Percentiles rank a stretch among this genome's conserved stretches.
phyloP scores from a whole-genome alignment of 805 yeast genomes.

The Starmerella sirachaensis region DNA sequence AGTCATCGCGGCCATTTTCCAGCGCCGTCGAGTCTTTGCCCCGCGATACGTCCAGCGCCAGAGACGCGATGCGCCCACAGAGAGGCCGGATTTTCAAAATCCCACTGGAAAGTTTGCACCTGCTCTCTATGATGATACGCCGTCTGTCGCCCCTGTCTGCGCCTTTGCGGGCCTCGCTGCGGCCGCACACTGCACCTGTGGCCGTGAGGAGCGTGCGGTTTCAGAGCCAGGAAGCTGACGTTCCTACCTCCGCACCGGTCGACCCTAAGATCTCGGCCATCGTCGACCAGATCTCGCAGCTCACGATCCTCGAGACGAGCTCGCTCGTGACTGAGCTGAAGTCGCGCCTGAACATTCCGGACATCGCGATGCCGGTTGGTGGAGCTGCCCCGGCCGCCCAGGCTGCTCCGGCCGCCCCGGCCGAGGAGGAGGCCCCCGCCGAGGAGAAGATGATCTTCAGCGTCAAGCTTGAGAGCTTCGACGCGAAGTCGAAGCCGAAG shows the following conservation, averaged over 20 bases:
- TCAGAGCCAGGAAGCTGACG: slow-evolving; percentile 29
- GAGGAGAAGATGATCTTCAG: slow-evolving; percentile 91
- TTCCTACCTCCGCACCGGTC: slow-evolving; percentile 34
- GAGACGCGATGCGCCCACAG: no score
- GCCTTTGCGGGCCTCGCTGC: slow-evolving; percentile 2
- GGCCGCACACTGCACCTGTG: no score
- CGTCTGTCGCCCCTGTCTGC: slow-evolving; percentile 5
- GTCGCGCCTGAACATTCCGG: slow-evolving; percentile 81
- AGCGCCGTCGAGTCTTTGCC: no score
- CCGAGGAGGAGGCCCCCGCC: slow-evolving; percentile 63
- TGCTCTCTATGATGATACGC: slow-evolving; percentile 2
- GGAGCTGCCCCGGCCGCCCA: slow-evolving; percentile 49
- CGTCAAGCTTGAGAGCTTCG: slow-evolving; percentile 85
- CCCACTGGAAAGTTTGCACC: no score
- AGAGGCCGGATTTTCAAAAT: no score
- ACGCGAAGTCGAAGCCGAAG: slow-evolving; percentile 92
- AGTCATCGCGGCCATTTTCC: no score
- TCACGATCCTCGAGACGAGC: slow-evolving; percentile 92
- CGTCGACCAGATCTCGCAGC: slow-evolving; percentile 80
- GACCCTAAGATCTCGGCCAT: slow-evolving; percentile 80
- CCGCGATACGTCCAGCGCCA: no score
- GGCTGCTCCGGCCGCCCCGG: slow-evolving; percentile 53
- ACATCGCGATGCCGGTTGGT: slow-evolving; percentile 73
- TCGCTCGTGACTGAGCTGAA: slow-evolving; percentile 57
- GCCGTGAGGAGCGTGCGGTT: slow-evolving; percentile 23